Conservation (phyloP, 345 rosid genomes). For the Pistacia atlantica region DNA sequence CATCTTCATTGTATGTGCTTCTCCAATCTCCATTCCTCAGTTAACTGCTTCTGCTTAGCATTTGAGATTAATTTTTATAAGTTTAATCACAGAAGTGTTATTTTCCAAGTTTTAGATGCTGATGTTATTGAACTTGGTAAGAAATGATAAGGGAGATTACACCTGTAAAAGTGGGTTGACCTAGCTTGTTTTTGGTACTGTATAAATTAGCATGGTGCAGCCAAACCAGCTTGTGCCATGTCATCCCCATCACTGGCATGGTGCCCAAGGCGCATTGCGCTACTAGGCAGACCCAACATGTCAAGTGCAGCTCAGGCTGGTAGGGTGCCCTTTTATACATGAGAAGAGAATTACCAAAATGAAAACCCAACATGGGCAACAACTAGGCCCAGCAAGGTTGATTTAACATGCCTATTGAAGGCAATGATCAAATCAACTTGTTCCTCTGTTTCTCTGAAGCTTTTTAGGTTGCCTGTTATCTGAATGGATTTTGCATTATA, state of each 20-base stretch:
- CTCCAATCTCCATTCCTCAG: slow-evolving; percentile 22
- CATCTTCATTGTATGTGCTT: slow-evolving; percentile 80
- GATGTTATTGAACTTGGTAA: background rate
- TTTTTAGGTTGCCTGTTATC: slow-evolving; percentile 8
- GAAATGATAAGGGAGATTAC: background rate
- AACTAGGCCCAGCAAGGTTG: background rate
- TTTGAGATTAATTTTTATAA: background rate
- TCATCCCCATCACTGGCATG: background rate
- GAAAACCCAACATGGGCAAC: background rate
- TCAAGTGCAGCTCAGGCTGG: background rate
- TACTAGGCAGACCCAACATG: background rate
- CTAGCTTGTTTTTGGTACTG: background rate
- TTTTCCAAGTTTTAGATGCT: background rate
- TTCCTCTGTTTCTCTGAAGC: background rate
- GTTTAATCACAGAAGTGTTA: background rate
- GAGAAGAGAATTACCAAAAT: too few relatives aligned
- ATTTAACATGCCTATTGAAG: background rate
- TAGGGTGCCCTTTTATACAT: too few relatives aligned
- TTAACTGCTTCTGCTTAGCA: background rate
- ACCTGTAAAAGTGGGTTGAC: background rate
- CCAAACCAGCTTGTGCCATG: background rate
- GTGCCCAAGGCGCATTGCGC: background rate
- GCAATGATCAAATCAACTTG: background rate
- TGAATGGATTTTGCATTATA: slow-evolving; percentile 16
- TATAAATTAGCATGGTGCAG: background rate